A percentile compares a stretch with the other conserved stretches of the same genome.
Conservation (phyloP, 352 stramenopile species). For the Pythium periplocum region DNA sequence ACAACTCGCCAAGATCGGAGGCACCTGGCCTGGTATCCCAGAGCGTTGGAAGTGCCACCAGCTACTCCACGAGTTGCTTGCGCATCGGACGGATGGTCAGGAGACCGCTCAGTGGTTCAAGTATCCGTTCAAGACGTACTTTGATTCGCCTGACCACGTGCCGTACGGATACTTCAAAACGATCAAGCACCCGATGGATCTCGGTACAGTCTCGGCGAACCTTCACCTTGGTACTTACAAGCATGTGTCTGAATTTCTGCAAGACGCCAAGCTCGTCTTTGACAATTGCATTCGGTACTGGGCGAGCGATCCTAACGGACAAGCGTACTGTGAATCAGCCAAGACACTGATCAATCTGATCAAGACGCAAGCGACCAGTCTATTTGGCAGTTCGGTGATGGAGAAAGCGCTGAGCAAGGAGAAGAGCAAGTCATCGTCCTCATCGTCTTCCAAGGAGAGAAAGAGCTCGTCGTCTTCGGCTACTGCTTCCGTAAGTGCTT, state of each 20-base stretch:
- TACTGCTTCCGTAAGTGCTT: neutral
- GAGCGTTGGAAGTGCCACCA: conserved; percentile 84
- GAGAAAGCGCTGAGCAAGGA: conserved; percentile 28
- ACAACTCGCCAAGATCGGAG: conserved; percentile 65
- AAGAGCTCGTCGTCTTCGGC: conserved; percentile 20
- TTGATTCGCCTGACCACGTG: conserved; percentile 75
- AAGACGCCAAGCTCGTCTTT: conserved; percentile 73
- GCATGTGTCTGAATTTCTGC: conserved; percentile 45
- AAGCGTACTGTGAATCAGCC: conserved; percentile 74
- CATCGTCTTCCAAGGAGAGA: conserved; percentile 24
- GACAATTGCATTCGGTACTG: conserved; percentile 85
- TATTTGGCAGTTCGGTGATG: conserved; percentile 27
- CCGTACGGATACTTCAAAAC: conserved; percentile 81
- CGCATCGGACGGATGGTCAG: conserved; percentile 59
- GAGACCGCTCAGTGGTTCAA: conserved; percentile 88
- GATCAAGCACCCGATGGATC: conserved; percentile 77
- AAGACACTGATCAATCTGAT: conserved; percentile 51
- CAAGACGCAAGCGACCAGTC: conserved; percentile 30
- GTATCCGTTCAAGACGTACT: conserved; percentile 82
- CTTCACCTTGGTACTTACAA: conserved; percentile 70
- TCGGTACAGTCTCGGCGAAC: conserved; percentile 68
- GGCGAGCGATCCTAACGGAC: conserved; percentile 65
- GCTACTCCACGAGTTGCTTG: conserved; percentile 75
- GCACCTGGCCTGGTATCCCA: conserved; percentile 53
- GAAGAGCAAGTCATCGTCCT: conserved; percentile 6